Evolutionary conservation across 192 early-diverging fungal genomes (phyloP), one percentile per base, ranked within the genome.

Genomic region (Dissophora ornata): DNA sequence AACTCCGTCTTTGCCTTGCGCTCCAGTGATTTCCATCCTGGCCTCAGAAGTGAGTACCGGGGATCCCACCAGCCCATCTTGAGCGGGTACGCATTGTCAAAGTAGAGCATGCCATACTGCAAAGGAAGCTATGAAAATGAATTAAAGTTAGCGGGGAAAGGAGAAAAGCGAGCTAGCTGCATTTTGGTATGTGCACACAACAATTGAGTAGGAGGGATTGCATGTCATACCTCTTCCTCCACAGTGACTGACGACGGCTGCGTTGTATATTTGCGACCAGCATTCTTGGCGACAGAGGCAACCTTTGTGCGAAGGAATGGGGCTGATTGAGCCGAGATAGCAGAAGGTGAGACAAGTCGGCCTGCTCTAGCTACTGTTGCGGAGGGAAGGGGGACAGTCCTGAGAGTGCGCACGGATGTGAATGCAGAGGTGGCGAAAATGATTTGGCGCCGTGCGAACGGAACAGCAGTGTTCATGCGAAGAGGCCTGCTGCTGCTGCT

Each of bases 51-150:
- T 4, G 63, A 60, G 38, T 77, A 77, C 1, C 73, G 73, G 30
- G 67, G 28, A 57, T 77, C 73, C 73, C 73, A 77, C 73, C 73
- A 77, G 16, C 73, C 73, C 73, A 77, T 77, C 59, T 67, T 77
- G 52, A 77, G 64, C 0, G 73, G 73, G 24, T 67, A 77, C 1
- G 73, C 64, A 24, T 77, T 77, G n/a, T 77, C 73, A 62, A 77
- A 77, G 59, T 77, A 77, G 15, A 77, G 53, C 73, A 77, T 57
- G 19, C 73, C 73, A 50, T 77, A 67, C 32, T 67, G 45, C n/a
- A 67, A 41, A 11, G 60, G 52, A 33, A 67, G 24, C 47, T 57
- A n/a, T 18, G n/a, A n/a, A 21, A 11, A 6, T n/a, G 0, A n/a
- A n/a, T n/a, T n/a, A n/a, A n/a, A n/a, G n/a, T n/a, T 36, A 8